Evolutionary conservation across 225 moss, liverwort and hornwort genomes (phyloP).

Genomic region (Bryoerythrophyllum caledonicum): DNA sequence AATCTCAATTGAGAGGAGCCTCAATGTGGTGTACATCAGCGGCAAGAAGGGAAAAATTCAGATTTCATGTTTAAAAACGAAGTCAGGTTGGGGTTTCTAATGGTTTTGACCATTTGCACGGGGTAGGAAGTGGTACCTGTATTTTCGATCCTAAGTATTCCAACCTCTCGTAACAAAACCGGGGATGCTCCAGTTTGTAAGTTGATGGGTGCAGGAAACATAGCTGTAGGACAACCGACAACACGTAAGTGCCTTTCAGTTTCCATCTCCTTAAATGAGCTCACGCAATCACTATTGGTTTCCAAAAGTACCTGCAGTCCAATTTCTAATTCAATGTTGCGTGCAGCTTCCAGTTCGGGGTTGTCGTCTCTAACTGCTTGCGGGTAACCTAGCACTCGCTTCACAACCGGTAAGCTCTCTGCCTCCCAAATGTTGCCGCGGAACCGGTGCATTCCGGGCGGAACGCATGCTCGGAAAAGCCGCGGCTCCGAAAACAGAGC

Average conservation of each 20-base stretch:
- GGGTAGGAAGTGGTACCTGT: conserved; percentile 53
- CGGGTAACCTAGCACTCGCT: conserved; percentile 64
- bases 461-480: conserved; percentile 95
- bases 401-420: conserved; percentile 63
- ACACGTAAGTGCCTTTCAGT: conserved; percentile 2
- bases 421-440: conserved; percentile 81
- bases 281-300: not conserved
- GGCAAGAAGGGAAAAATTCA: not conserved
- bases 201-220: conserved; percentile 92
- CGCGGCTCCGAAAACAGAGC: conserved; percentile 69
- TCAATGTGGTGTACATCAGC: not conserved
- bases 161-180: conserved; percentile 88
- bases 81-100: not conserved
- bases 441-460: conserved; percentile 94
- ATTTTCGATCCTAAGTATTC: conserved; percentile 88
- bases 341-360: conserved; percentile 66
- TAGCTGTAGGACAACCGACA: conserved; percentile 55
- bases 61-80: not conserved
- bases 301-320: conserved; percentile 76
- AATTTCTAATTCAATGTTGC: conserved; percentile 85
- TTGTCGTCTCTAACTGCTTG: conserved; percentile 44
- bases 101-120: not conserved
- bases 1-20: not conserved
- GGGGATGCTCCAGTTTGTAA: conserved; percentile 79
- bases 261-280: not conserved